These are phyloP conservation scores for Psilocybe mexicana DNA, from an alignment of 1,284 basidiomycete genomes.

Conservation along the genomic window DNA sequence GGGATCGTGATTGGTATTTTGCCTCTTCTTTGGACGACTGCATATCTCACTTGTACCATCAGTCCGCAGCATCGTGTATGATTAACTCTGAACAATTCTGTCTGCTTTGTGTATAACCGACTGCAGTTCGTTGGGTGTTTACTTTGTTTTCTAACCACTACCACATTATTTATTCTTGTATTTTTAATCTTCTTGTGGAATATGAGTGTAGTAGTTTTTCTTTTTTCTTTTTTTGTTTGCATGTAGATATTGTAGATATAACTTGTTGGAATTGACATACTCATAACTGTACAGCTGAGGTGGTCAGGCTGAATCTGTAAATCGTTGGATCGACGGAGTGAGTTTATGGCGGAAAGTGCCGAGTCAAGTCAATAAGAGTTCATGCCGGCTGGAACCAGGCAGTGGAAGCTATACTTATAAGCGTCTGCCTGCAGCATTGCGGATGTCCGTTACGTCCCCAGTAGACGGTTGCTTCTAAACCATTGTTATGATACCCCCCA, in stretches of 20 bases:
- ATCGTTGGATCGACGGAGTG: background rate
- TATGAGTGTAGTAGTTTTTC: conserved; percentile 12
- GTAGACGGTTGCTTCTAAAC: conserved; percentile 12
- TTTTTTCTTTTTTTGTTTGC: conserved; percentile 1
- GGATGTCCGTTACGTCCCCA: conserved; percentile 17
- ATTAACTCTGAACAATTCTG: conserved; percentile 22
- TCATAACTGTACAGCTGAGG: background rate
- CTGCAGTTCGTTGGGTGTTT: conserved; percentile 10
- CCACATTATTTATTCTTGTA: conserved; percentile 24
- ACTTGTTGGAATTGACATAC: background rate
- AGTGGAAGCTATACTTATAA: conserved; percentile 20
- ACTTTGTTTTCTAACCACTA: conserved; percentile 14
- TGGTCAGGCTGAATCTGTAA: background rate
- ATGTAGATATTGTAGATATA: conserved; percentile 22
- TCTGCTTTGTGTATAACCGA: conserved; percentile 23
- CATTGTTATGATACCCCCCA: conserved; percentile 49
- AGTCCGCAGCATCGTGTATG: conserved; percentile 26
- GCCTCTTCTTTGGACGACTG: conserved; percentile 11
- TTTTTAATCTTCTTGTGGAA: conserved; percentile 23
- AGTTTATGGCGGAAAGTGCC: conserved; percentile 20
- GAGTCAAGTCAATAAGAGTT: conserved; percentile 6
- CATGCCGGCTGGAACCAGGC: conserved; percentile 16
- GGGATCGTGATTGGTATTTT: conserved; percentile 31
- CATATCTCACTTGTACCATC: conserved; percentile 25
- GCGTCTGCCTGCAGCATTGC: conserved; percentile 7